Evolutionary conservation across 1,284 basidiomycete species (phyloP).

Genomic region (Chalciporus sp.): DNA sequence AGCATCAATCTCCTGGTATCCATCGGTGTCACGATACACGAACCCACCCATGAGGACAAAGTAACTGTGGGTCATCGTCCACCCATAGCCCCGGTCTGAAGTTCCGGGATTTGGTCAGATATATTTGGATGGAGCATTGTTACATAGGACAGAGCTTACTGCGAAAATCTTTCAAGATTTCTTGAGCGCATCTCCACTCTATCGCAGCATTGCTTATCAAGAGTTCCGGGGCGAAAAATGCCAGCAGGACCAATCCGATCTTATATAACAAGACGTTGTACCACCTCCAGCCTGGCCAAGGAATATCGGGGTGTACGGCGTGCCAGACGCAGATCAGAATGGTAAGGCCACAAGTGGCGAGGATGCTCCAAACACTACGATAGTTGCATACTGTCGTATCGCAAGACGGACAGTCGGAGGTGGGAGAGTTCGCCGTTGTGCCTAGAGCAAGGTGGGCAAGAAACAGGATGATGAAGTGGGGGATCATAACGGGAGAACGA

Average conservation of each 20-base stretch:
- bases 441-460: no score
- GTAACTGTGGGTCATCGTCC: slow-evolving; percentile 29
- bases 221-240: slow-evolving; percentile 22
- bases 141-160: background rate
- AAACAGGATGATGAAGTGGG: no score
- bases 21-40: background rate
- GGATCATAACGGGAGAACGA: no score
- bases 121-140: background rate
- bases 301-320: slow-evolving; percentile 38
- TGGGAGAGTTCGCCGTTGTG: no score
- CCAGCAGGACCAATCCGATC: slow-evolving; percentile 20
- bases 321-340: slow-evolving; percentile 39
- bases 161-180: background rate
- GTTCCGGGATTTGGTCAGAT: background rate
- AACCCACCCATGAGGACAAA: slow-evolving; percentile 35
- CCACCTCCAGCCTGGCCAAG: slow-evolving; percentile 8
- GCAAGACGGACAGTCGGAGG: background rate
- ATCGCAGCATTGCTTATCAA: slow-evolving; percentile 25
- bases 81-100: slow-evolving; percentile 8
- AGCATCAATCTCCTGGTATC: background rate
- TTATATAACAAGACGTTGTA: slow-evolving; percentile 4
- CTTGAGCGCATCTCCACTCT: slow-evolving; percentile 26
- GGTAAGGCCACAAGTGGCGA: slow-evolving; percentile 1
- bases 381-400: background rate
- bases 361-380: background rate